Evolutionary conservation across 495 filamentous ascomycete species (phyloP), one percentile per base, ranked within the genome.

Genomic region (Amniculicola lignicola): DNA sequence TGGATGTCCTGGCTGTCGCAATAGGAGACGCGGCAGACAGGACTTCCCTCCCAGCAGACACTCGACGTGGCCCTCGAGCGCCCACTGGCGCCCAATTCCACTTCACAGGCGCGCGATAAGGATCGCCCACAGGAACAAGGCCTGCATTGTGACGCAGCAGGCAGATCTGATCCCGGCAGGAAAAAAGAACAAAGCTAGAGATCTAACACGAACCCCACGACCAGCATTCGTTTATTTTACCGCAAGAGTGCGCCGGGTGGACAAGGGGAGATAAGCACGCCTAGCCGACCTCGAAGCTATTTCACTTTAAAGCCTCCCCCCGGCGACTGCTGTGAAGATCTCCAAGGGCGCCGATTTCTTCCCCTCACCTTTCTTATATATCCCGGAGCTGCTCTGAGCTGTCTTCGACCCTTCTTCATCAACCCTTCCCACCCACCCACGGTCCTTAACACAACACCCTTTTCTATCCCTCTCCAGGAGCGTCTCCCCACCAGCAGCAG

Each of bases 151-250:
- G 56, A 47, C 56, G 56, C 56, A 12, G 37, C 37, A 12, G 6
- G 9, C 47, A 43, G 45, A 11, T 49, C 18, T 4, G 24, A 27
- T 28, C 28, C 28, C 27, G 43, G 42, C 37, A 41, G 27, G 37
- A 55, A 51, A 62, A 58, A 52, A 51, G 19, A 57, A 52, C 49
- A 49, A 33, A 24, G 48, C 36, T 38, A 9, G 25, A 59, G 54
- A 63, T 63, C 54, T 52, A 24, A 49, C 25, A 47, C 45, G 44
- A 51, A 61, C 60, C 60, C 60, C 60, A 63, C 60, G 55, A 19
- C 54, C 29, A 18, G 33, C 33, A 15, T 33, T 59, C 54, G 55
- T 63, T 43, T 55, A 63, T 59, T 63, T 59, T 63, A 37, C 49
- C 60, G 25, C 53, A 53, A 52, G 7, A 10, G 59, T 22, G 15